Conservation (phyloP, 148 eudicot genomes). For the Rhododendron griersonianum region DNA sequence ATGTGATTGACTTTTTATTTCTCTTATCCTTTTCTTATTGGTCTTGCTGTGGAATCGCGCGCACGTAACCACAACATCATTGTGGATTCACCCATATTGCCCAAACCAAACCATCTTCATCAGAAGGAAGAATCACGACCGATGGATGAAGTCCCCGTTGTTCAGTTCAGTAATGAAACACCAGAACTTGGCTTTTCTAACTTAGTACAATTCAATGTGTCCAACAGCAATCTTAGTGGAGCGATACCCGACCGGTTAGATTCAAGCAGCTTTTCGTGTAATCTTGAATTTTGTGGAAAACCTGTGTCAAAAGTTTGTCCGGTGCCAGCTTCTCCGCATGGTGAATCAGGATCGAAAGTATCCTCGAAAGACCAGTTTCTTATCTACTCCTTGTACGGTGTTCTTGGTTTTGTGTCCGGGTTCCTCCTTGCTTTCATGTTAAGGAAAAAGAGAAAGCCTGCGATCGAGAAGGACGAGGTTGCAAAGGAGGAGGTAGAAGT, state of each 20-base stretch:
- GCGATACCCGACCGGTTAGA: slow-evolving; percentile 24
- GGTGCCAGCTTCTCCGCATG: not conserved
- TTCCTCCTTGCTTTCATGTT: slow-evolving; percentile 10
- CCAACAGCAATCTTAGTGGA: slow-evolving; percentile 38
- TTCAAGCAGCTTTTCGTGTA: slow-evolving; percentile 27
- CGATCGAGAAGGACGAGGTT: not conserved
- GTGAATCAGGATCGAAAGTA: not conserved
- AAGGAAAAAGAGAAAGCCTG: slow-evolving; percentile 9
- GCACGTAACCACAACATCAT: not conserved
- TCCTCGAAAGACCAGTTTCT: slow-evolving; percentile 6
- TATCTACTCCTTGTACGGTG: slow-evolving; percentile 17
- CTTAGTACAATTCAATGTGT: slow-evolving; percentile 29
- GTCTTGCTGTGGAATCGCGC: not conserved
- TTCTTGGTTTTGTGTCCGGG: slow-evolving; percentile 19
- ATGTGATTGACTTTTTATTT: not conserved
- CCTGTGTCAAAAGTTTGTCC: slow-evolving; percentile 29
- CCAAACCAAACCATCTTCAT: not conserved
- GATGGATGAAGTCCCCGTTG: not conserved
- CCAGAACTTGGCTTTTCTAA: slow-evolving; percentile 28
- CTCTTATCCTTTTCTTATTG: not conserved
- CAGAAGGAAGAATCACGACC: not conserved
- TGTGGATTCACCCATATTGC: no score
- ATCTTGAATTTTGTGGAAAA: slow-evolving; percentile 36
- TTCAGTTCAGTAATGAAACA: slow-evolving; percentile 24
- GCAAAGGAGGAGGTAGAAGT: not conserved